A percentile compares a stretch with the other conserved stretches of the same genome.
Conservation (phyloP, 1,139 yeast genomes). For the Geotrichum candidum region DNA sequence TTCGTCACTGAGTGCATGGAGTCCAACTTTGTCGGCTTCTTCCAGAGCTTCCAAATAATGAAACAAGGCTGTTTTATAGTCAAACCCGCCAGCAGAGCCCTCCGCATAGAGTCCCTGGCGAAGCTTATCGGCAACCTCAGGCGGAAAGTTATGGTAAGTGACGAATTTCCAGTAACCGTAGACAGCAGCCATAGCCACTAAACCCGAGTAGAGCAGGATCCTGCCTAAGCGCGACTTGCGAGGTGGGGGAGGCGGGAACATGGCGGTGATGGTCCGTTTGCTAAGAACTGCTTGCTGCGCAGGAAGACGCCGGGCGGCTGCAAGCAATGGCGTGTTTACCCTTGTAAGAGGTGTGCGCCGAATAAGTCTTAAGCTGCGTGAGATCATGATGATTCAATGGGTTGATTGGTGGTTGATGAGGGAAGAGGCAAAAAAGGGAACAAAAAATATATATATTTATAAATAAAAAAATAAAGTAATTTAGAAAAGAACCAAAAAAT, state of each 20-base stretch:
- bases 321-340: background rate
- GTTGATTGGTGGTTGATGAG: background rate
- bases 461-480: background rate
- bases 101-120: slow-evolving; percentile 83
- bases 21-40: slow-evolving; percentile 41
- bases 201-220: background rate
- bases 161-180: slow-evolving; percentile 14
- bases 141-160: slow-evolving; percentile 41
- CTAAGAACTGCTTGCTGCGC: background rate
- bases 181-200: slow-evolving; percentile 2
- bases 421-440: background rate
- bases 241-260: slow-evolving; percentile 12
- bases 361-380: background rate
- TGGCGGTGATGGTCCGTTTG: background rate
- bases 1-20: slow-evolving; percentile 55
- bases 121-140: slow-evolving; percentile 59
- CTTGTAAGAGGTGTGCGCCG: background rate
- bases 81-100: slow-evolving; percentile 52
- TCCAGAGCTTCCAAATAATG: slow-evolving; percentile 54
- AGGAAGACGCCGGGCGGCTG: background rate
- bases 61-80: slow-evolving; percentile 59
- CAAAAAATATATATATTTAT: too few relatives aligned
- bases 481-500: background rate
- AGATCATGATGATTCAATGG: background rate
- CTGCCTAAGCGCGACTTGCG: background rate